Percentiles rank a stretch among this genome's conserved stretches.
Conservation (phyloP, 129 eudicot species). For the Sambucus nigra region DNA sequence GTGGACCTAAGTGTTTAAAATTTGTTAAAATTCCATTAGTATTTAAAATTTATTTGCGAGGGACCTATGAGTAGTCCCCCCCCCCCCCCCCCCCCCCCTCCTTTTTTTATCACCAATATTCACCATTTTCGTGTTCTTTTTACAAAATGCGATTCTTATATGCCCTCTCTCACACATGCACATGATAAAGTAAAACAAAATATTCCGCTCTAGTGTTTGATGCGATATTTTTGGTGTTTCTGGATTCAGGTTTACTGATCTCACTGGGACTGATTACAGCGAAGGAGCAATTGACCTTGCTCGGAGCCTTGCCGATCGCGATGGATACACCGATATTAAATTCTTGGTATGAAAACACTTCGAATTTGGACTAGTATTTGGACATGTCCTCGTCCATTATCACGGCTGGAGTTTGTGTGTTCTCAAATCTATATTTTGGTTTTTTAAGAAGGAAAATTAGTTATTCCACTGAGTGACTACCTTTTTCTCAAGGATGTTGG, state of each 20-base stretch:
- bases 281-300: constrained; percentile 97
- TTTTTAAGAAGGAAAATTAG: neutral
- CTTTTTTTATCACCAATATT: too few species aligned
- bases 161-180: too few species aligned
- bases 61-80: too few species aligned
- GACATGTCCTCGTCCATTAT: constrained; percentile 3
- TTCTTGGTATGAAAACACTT: constrained; percentile 56
- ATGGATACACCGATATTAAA: constrained; percentile 60
- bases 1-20: too few species aligned
- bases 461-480: neutral
- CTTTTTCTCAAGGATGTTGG: too few species aligned
- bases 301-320: constrained; percentile 78
- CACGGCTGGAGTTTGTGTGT: neutral
- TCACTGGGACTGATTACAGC: constrained; percentile 90
- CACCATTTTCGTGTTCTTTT: too few species aligned
- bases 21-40: too few species aligned
- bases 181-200: too few species aligned
- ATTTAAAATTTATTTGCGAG: too few species aligned
- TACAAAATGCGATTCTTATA: too few species aligned
- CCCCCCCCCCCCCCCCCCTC: too few species aligned
- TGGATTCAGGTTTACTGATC: constrained; percentile 73
- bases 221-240: constrained; percentile 3
- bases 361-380: neutral
- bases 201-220: neutral
- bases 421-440: neutral